A percentile compares a stretch with the other conserved stretches of the same genome.
Conservation (phyloP, 768 basidiomycete species). For the Tricholoma terreum region DNA sequence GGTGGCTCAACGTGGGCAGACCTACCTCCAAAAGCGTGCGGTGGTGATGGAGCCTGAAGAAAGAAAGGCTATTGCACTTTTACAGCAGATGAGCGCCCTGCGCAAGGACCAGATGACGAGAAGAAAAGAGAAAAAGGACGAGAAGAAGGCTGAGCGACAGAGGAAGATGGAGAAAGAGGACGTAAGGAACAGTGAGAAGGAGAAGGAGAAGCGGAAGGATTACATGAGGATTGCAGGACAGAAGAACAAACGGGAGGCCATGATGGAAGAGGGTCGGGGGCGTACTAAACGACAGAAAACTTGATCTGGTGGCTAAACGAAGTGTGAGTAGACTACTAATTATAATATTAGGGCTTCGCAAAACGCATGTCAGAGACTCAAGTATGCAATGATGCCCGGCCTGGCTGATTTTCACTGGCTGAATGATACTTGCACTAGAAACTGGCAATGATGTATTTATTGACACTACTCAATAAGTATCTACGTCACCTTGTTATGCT, state of each 20-base stretch:
- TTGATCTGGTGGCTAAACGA: neutral
- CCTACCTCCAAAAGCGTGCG: slow-evolving; percentile 93
- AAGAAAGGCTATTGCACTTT: slow-evolving; percentile 82
- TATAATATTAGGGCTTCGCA: no score
- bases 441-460: no score
- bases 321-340: no score
- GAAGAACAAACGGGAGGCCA: slow-evolving; percentile 66
- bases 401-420: no score
- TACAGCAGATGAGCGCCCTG: slow-evolving; percentile 93
- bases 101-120: slow-evolving; percentile 82
- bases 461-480: no score
- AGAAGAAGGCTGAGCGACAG: slow-evolving; percentile 60
- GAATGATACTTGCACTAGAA: no score
- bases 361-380: no score
- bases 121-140: slow-evolving; percentile 85
- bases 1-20: slow-evolving; percentile 65
- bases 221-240: slow-evolving; percentile 69
- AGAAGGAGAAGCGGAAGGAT: slow-evolving; percentile 74
- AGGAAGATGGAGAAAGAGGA: slow-evolving; percentile 77
- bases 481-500: slow-evolving; percentile 16
- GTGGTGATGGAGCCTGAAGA: slow-evolving; percentile 96
- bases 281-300: slow-evolving; percentile 52
- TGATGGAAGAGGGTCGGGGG: slow-evolving; percentile 53
- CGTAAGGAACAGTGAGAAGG: slow-evolving; percentile 57
- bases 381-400: no score